phyloP scores from a whole-genome alignment of 2,329 filamentous ascomycete genomes.

The Cylindrodendrum hubeiense region DNA sequence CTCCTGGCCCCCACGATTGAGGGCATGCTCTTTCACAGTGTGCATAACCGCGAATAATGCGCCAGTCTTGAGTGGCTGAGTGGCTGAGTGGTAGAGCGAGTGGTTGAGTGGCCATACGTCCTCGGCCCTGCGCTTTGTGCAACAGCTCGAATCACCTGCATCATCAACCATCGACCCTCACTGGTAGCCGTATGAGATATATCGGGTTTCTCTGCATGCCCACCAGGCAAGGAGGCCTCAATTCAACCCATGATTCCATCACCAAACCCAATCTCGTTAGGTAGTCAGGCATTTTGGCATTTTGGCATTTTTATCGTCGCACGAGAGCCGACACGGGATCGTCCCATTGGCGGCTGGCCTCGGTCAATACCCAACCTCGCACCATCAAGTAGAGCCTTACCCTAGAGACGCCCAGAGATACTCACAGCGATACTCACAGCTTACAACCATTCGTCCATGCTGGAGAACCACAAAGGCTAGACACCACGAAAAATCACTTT shows the following conservation, averaged over 20 bases:
- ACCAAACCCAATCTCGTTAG: neutral
- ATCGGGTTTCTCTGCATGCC: constrained; percentile 2
- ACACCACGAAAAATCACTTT: neutral
- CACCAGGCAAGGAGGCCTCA: constrained; percentile 11
- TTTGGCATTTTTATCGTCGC: neutral
- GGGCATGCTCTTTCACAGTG: neutral
- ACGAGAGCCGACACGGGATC: neutral
- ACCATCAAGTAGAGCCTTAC: neutral
- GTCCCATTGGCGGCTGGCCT: neutral
- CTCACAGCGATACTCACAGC: too few species aligned
- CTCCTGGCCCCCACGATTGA: constrained; percentile 1
- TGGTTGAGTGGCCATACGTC: neutral
- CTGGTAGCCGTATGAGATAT: neutral
- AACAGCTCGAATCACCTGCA: neutral
- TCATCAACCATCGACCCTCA: neutral
- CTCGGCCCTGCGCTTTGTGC: neutral
- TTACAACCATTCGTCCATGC: neutral
- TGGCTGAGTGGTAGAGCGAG: too few species aligned
- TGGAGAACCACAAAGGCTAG: neutral
- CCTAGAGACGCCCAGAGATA: too few species aligned
- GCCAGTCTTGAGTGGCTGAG: neutral
- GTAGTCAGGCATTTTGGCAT: neutral
- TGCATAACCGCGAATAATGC: constrained; percentile 4
- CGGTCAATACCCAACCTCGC: neutral
- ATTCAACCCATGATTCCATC: neutral